Conservation (phyloP, 495 filamentous ascomycete genomes). For the Tuber melanosporum region DNA sequence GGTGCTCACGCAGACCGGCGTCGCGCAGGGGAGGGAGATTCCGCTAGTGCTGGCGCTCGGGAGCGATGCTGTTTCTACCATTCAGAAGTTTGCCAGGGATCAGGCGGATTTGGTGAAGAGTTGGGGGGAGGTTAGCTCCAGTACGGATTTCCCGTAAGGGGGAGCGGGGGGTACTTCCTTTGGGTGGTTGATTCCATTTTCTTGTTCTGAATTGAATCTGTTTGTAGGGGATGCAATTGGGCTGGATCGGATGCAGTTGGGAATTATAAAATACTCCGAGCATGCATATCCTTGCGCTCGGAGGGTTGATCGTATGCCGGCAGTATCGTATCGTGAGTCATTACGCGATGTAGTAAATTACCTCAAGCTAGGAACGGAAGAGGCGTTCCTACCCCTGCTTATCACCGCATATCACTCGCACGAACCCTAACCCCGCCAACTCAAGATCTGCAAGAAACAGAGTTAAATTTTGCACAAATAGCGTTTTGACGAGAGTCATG, state of each 20-base stretch:
- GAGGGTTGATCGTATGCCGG: too few relatives aligned
- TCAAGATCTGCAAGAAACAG: background rate
- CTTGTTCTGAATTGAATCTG: background rate
- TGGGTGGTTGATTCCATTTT: background rate
- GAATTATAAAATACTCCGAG: background rate
- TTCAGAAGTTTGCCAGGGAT: background rate
- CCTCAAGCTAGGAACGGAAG: background rate
- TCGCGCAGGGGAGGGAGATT: slow-evolving; percentile 43
- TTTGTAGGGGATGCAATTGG: background rate
- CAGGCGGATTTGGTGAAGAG: slow-evolving; percentile 2
- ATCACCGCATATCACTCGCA: background rate
- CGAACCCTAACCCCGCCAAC: background rate
- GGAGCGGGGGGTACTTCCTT: background rate
- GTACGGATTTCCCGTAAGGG: background rate
- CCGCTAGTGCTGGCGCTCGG: slow-evolving; percentile 47
- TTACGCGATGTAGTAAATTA: background rate
- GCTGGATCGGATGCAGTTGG: background rate
- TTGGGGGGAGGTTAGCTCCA: background rate
- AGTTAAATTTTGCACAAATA: background rate
- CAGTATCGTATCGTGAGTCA: background rate
- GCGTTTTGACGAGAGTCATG: background rate
- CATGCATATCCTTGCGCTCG: background rate
- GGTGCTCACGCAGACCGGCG: slow-evolving; percentile 44
- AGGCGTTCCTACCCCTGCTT: background rate
- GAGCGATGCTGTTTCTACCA: slow-evolving; percentile 40